phyloP scores from a whole-genome alignment of 2,329 filamentous ascomycete genomes.

The Pseudocercospora cruenta region DNA sequence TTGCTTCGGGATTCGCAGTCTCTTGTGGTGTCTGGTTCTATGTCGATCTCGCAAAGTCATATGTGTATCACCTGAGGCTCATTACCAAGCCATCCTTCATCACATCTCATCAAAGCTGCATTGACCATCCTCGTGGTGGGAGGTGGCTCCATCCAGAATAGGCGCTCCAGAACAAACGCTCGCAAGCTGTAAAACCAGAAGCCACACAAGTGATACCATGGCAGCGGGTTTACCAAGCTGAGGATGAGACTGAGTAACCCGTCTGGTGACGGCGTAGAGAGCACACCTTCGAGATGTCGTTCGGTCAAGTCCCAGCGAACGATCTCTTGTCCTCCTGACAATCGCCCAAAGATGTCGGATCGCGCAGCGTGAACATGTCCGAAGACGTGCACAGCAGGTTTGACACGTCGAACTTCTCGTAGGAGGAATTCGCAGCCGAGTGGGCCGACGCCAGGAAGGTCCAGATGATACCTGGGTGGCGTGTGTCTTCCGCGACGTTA shows the following conservation, averaged over 20 bases:
- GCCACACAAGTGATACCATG: slow-evolving; percentile 60
- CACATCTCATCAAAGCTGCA: slow-evolving; percentile 58
- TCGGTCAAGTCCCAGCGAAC: slow-evolving; percentile 78
- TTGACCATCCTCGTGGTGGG: slow-evolving; percentile 60
- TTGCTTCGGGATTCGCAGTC: too few species aligned
- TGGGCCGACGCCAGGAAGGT: slow-evolving; percentile 58
- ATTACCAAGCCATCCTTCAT: slow-evolving; percentile 55
- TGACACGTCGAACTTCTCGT: slow-evolving; percentile 72
- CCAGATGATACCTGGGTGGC: slow-evolving; percentile 73
- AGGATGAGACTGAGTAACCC: slow-evolving; percentile 37
- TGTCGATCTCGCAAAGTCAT: too few species aligned
- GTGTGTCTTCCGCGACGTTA: slow-evolving; percentile 62
- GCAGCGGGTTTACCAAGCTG: slow-evolving; percentile 42
- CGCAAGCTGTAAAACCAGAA: slow-evolving; percentile 32
- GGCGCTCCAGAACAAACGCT: slow-evolving; percentile 58
- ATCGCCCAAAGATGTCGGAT: slow-evolving; percentile 30
- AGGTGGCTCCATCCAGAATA: slow-evolving; percentile 55
- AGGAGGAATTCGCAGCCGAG: slow-evolving; percentile 72
- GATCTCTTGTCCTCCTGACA: slow-evolving; percentile 64
- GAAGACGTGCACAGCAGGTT: slow-evolving; percentile 77
- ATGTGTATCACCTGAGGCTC: slow-evolving; percentile 43
- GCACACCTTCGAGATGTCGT: slow-evolving; percentile 69
- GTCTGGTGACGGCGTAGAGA: slow-evolving; percentile 42
- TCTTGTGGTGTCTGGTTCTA: too few species aligned
- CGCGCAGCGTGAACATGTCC: slow-evolving; percentile 77